Base-by-base conservation (phyloP, 441 rosid species). In the Gossypium schwendimanii region DNA sequence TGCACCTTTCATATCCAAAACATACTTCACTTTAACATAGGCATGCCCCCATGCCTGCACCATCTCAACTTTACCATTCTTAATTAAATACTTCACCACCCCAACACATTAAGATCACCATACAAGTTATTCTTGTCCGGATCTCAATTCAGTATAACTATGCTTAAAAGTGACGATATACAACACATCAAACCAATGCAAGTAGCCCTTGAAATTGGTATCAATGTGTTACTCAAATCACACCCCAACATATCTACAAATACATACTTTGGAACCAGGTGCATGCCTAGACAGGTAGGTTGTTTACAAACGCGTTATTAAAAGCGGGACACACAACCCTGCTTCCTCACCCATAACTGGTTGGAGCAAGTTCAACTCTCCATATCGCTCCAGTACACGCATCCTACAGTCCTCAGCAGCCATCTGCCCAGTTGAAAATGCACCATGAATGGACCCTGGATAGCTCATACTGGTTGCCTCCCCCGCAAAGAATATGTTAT, bases 401-500 rank as follows among this genome's bases (percentile, higher is more conserved):
- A 93, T 91, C 83, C 97, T 83, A 84, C 97, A 95, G 71, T 84
- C 97, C 76, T 95, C 95, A 0, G 94, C 97, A 18, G 97, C 98
- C 87, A 88, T 78, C 79, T 90, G 45, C 39, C 98, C 98, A 0
- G 96, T 93, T 1, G 96, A 86, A 81, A 77, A 95, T 10, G 99
- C 99, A 28, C 97, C 99, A 17, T 93, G 99, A 53, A 91, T 93
- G 9, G 96, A 95, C 17, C 97, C 97, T 0, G 97, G 93, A 82
- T 78, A 90, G 84, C 81, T 85, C 73, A 72, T 39, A 69, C 98
- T 95, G 3, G 98, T 90, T 17, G 98, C 99, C 84, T 95, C 99
- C 60, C 99, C 98, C 0, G 98, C 98, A 85, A 95, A 95, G 89
- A 95, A 95, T 76, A 95, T 66, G 78, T 95, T 95, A 80, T 95